A percentile compares a stretch with the other conserved stretches of the same genome.
Evolutionary conservation across 1,284 basidiomycete genomes (phyloP).

Genomic region (Moniliophthora roreri): DNA sequence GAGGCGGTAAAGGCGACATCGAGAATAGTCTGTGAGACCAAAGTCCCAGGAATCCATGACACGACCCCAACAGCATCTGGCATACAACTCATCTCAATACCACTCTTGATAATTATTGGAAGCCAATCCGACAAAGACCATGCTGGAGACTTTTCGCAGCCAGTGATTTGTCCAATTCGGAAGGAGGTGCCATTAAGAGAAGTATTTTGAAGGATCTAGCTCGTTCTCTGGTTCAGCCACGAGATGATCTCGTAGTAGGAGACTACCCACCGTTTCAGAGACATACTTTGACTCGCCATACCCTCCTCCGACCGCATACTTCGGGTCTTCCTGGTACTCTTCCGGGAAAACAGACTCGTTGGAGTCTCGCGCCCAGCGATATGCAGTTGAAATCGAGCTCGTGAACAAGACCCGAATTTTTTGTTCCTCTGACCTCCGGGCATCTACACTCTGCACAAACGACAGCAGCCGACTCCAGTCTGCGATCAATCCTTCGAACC

Average conservation of each 20-base stretch:
- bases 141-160: constrained; percentile 20
- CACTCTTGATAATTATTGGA: constrained; percentile 21
- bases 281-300: constrained; percentile 24
- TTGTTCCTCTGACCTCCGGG: too few species aligned
- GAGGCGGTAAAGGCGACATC: too few species aligned
- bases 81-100: constrained; percentile 18
- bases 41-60: too few species aligned
- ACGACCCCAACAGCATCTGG: constrained; percentile 14
- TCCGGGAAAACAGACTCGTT: constrained; percentile 12
- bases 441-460: constrained; percentile 14
- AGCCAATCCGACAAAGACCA: constrained; percentile 24
- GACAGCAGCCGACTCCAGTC: constrained; percentile 23
- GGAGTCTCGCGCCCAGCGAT: constrained; percentile 2
- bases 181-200: constrained; percentile 18
- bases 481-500: constrained; percentile 25
- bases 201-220: constrained; percentile 12
- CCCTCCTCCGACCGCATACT: constrained; percentile 15
- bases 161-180: constrained; percentile 22
- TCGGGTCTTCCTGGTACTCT: constrained; percentile 8
- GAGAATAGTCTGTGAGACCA: too few species aligned
- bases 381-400: constrained; percentile 15
- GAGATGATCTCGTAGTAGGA: not conserved
- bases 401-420: constrained; percentile 8
- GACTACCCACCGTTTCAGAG: constrained; percentile 17
- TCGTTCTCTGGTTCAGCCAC: not conserved